Percentiles rank a stretch among this genome's conserved stretches.
Evolutionary conservation across 2,329 filamentous ascomycete species (phyloP).

Genomic region (Fusarium algeriense): DNA sequence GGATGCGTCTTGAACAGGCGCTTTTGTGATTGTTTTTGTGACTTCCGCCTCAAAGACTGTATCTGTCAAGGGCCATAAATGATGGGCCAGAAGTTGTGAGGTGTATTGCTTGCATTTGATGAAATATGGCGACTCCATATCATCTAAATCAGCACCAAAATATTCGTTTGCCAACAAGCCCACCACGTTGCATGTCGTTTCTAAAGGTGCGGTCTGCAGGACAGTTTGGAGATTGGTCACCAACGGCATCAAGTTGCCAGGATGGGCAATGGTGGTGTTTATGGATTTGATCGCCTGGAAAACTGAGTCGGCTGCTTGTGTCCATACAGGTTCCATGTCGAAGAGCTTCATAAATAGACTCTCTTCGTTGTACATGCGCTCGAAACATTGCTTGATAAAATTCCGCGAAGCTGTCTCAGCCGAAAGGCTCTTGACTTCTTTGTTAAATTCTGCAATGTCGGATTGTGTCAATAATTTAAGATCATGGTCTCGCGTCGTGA

Average conservation of each 20-base stretch:
- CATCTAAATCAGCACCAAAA: slow-evolving; percentile 66
- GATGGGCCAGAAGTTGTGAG: slow-evolving; percentile 66
- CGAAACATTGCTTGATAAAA: slow-evolving; percentile 70
- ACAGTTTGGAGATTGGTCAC: slow-evolving; percentile 63
- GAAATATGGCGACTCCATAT: slow-evolving; percentile 66
- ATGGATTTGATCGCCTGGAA: slow-evolving; percentile 64
- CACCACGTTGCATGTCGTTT: slow-evolving; percentile 66
- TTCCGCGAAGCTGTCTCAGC: slow-evolving; percentile 68
- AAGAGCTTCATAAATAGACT: slow-evolving; percentile 68
- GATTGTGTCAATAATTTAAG: slow-evolving; percentile 65
- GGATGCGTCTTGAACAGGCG: slow-evolving; percentile 59
- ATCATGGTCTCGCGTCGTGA: slow-evolving; percentile 65
- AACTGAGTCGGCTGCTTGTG: slow-evolving; percentile 61
- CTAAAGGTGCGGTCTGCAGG: slow-evolving; percentile 61
- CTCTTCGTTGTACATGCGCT: slow-evolving; percentile 68
- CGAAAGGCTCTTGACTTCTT: slow-evolving; percentile 62
- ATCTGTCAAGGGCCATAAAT: slow-evolving; percentile 70
- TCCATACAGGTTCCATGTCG: slow-evolving; percentile 66
- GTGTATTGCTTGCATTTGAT: slow-evolving; percentile 68
- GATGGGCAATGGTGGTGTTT: slow-evolving; percentile 65
- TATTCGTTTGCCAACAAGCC: slow-evolving; percentile 71
- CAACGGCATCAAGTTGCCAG: slow-evolving; percentile 66
- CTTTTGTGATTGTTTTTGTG: slow-evolving; percentile 65
- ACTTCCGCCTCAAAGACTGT: slow-evolving; percentile 67
- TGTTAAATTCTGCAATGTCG: slow-evolving; percentile 66